Percentiles rank a stretch among this genome's conserved stretches.
These are phyloP conservation scores for Vaccinium macrocarpon DNA, from an alignment of 148 eudicot species.

Conservation along the genomic window DNA sequence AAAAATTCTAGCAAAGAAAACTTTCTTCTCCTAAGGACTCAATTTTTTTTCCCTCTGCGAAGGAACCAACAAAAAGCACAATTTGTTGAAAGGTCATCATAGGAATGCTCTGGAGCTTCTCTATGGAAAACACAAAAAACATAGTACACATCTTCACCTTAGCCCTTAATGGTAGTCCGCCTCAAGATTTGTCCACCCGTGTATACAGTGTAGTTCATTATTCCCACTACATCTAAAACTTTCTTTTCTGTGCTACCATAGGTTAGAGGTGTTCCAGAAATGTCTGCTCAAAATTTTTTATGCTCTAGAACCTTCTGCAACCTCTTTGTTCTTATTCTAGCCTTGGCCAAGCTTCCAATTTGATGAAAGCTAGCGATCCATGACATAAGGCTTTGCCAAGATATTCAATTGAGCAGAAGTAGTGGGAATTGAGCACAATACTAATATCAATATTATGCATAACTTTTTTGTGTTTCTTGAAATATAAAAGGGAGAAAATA, in stretches of 20 bases:
- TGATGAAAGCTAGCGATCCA: background rate
- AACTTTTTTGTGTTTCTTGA: background rate
- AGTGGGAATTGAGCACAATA: background rate
- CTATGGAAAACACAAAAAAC: background rate
- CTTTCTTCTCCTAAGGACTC: background rate
- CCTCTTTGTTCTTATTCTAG: background rate
- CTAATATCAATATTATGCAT: background rate
- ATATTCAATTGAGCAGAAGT: background rate
- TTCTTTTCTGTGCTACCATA: background rate
- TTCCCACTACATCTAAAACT: background rate
- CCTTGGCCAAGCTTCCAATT: conserved; percentile 1
- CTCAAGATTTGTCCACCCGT: background rate
- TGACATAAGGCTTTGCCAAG: background rate
- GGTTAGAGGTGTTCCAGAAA: background rate
- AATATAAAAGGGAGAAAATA: background rate
- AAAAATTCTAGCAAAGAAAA: background rate
- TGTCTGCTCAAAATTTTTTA: background rate
- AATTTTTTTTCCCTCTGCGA: background rate
- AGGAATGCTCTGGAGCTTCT: background rate
- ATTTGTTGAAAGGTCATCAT: background rate
- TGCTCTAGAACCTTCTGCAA: background rate
- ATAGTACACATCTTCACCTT: background rate
- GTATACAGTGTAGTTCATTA: background rate
- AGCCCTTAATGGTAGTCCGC: background rate
- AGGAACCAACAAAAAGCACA: background rate